Base-by-base conservation (phyloP, 2,329 filamentous ascomycete genomes). In the Aspergillus fructus region DNA sequence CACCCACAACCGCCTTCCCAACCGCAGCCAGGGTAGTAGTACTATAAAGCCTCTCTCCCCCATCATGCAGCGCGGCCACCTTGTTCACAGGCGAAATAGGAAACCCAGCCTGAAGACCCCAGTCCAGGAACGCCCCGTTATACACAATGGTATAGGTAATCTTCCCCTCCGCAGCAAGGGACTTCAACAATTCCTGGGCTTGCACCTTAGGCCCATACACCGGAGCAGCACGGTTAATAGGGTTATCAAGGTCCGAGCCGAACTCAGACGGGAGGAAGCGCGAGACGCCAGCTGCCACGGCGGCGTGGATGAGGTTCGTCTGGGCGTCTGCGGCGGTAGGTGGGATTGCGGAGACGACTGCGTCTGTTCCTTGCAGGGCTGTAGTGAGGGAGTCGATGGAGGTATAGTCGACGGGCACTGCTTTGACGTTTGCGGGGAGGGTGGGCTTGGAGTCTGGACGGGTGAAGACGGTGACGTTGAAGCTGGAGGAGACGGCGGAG, bases 31-130 rank as follows among this genome's bases (percentile, higher is more conserved):
- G 72, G 0, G 76, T 81, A 0, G 83, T 83, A 9, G 76, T 55
- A 49, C 76, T 81, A 67, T 85, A 81, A 7, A 69, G 59, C 2
- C 61, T 59, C 33, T 84, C 73, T 0, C 85, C 85, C 1, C 78
- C 79, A 58, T 86, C 80, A 55, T 75, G 78, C 0, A 86, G 64
- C 0, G 64, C 73, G 0, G 76, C 73, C 0, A 41, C 55, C 3
- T 64, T 62, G 2, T 76, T 73, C 1, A 75, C 58, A 1, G 62
- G 13, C 56, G 82, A 74, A 2, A 83, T 50, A 5, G 83, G 49
- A 62, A 86, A 80, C 2, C 71, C 71, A 1, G 69, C 43, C 33
- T 67, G 52, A 15, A 76, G 48, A 39, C 62, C 59, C 63, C 68
- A 71, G 48, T 72, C 73, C 13, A 77, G 62, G 60, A 76, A 76